phyloP scores from a whole-genome alignment of 1,139 yeast species.

The Arxiozyma telluris region DNA sequence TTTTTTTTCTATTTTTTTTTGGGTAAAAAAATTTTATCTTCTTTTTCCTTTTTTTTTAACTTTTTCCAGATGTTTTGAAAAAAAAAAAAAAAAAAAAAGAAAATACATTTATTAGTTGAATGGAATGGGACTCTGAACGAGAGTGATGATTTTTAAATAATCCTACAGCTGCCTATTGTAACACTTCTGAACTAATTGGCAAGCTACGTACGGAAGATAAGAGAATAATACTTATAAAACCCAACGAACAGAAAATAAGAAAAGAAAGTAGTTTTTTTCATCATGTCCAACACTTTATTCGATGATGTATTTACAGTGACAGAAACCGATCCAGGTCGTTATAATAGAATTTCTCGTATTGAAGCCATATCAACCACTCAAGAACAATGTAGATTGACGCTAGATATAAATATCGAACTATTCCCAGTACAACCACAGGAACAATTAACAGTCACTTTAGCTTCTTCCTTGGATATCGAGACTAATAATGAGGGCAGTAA shows the following conservation, averaged over 20 bases:
- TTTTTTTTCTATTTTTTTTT: background rate
- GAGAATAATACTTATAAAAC: too few relatives aligned
- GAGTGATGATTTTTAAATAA: too few relatives aligned
- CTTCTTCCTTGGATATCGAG: slow-evolving; percentile 57
- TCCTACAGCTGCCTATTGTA: too few relatives aligned
- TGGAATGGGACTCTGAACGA: too few relatives aligned
- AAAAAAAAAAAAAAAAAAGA: too few relatives aligned
- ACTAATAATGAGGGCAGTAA: slow-evolving; percentile 39
- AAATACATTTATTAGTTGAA: too few relatives aligned
- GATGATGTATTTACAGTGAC: slow-evolving; percentile 89
- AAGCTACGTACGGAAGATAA: too few relatives aligned
- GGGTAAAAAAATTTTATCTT: too few relatives aligned
- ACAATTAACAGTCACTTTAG: slow-evolving; percentile 79
- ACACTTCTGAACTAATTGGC: background rate
- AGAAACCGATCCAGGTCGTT: slow-evolving; percentile 79
- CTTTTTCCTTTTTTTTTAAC: too few relatives aligned
- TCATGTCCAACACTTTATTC: slow-evolving; percentile 78
- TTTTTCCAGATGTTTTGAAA: too few relatives aligned
- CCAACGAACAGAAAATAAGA: background rate
- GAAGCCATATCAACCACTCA: slow-evolving; percentile 83
- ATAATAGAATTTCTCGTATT: slow-evolving; percentile 86
- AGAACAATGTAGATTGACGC: slow-evolving; percentile 71
- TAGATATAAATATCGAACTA: slow-evolving; percentile 87
- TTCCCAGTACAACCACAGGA: slow-evolving; percentile 78
- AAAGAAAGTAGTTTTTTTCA: background rate